A percentile compares a stretch with the other conserved stretches of the same genome.
Evolutionary conservation across 225 moss, liverwort and hornwort genomes (phyloP).

Genomic region (Pseudoscleropodium purum): DNA sequence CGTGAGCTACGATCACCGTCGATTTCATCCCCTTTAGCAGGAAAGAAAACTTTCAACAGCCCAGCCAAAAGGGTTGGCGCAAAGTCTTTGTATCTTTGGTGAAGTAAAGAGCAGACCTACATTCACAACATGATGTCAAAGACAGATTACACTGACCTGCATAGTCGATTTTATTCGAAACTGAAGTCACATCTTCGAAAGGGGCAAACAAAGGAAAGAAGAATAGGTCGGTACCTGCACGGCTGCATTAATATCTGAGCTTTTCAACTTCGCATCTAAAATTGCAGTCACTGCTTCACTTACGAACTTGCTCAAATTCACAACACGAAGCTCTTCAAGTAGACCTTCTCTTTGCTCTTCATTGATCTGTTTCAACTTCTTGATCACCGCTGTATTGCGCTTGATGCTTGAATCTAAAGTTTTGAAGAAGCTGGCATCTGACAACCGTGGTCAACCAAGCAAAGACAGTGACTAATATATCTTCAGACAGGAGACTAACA

Average conservation of each 20-base stretch:
- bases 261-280: slow-evolving; percentile 89
- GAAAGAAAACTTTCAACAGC: slow-evolving; percentile 75
- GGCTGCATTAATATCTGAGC: slow-evolving; percentile 94
- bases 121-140: slow-evolving; percentile 2
- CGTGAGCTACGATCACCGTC: slow-evolving; percentile 87
- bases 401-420: slow-evolving; percentile 94
- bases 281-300: slow-evolving; percentile 98
- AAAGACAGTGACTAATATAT: neutral
- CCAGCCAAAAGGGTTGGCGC: slow-evolving; percentile 73
- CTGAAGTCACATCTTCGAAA: neutral
- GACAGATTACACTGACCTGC: neutral
- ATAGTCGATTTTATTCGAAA: neutral
- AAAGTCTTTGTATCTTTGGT: slow-evolving; percentile 97
- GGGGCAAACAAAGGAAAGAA: neutral
- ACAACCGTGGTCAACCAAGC: neutral
- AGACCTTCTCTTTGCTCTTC: slow-evolving; percentile 94
- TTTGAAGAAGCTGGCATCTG: slow-evolving; percentile 75
- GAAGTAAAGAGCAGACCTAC: slow-evolving; percentile 91
- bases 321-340: slow-evolving; percentile 76
- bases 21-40: slow-evolving; percentile 72
- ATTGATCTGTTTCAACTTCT: slow-evolving; percentile 96
- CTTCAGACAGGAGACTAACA: neutral
- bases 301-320: slow-evolving; percentile 95
- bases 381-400: slow-evolving; percentile 92
- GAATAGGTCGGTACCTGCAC: slow-evolving; percentile 57